phyloP scores from a whole-genome alignment of 192 early-diverging fungal species.

The Coemansia sp. region DNA sequence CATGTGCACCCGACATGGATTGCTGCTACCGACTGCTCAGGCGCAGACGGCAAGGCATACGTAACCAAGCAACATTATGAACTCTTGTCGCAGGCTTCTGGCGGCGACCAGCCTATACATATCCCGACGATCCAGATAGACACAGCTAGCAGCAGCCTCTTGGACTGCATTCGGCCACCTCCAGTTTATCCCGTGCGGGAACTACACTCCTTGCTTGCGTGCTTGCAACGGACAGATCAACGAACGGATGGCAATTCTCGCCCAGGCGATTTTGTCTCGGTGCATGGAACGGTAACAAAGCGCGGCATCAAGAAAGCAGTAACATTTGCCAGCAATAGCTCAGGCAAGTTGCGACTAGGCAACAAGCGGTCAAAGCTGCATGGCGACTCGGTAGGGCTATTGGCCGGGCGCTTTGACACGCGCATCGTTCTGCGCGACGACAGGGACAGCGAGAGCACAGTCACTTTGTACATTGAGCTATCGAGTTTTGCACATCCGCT shows the following conservation, averaged over 20 bases:
- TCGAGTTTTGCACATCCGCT: conserved; percentile 32
- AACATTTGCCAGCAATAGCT: conserved; percentile 2
- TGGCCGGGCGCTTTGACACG: conserved; percentile 24
- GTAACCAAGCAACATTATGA: background rate
- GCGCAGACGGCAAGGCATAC: background rate
- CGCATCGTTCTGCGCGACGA: conserved; percentile 25
- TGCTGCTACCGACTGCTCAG: background rate
- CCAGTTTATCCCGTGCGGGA: conserved; percentile 4
- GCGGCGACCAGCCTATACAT: background rate
- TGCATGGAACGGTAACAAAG: conserved; percentile 13
- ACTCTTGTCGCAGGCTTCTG: background rate
- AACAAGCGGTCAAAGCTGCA: background rate
- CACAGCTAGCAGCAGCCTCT: background rate
- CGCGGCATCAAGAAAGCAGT: conserved; percentile 10
- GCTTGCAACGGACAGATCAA: background rate
- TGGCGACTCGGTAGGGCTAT: background rate
- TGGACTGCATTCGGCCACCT: background rate
- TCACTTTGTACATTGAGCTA: conserved; percentile 31
- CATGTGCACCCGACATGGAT: conserved; percentile 3
- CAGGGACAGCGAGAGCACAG: conserved; percentile 6
- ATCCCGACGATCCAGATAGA: conserved; percentile 16
- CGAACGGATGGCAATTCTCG: background rate
- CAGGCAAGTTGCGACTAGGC: background rate
- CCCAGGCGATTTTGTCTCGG: conserved; percentile 12
- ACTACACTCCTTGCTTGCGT: background rate